These are phyloP conservation scores for Brasilioporus rufonigricans DNA, from an alignment of 768 basidiomycete genomes.

Conservation along the genomic window DNA sequence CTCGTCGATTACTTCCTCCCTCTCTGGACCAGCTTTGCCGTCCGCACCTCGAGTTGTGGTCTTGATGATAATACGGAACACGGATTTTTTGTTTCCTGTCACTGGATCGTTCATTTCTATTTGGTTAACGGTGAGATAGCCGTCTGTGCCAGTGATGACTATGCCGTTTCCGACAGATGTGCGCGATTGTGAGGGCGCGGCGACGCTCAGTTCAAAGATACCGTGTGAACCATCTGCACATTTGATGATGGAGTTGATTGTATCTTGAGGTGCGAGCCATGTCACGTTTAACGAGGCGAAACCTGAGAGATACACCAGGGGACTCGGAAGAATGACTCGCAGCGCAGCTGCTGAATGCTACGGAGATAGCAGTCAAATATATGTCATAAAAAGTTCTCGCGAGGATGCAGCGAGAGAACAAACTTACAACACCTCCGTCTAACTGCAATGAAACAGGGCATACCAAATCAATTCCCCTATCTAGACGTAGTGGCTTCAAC, in stretches of 20 bases:
- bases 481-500: conserved; percentile 22
- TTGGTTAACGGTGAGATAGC: conserved; percentile 52
- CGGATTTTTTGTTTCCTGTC: conserved; percentile 19
- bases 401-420: neutral
- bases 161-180: conserved; percentile 29
- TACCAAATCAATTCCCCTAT: neutral
- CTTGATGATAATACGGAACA: conserved; percentile 42
- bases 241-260: conserved; percentile 57
- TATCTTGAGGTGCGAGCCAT: conserved; percentile 77
- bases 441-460: conserved; percentile 42
- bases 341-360: conserved; percentile 69
- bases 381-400: neutral
- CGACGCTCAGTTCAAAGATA: conserved; percentile 61
- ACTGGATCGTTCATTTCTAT: conserved; percentile 25
- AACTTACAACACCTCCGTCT: conserved; percentile 73
- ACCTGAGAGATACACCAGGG: conserved; percentile 55
- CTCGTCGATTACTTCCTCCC: conserved; percentile 47
- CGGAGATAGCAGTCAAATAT: too few species aligned
- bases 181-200: conserved; percentile 46
- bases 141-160: conserved; percentile 60
- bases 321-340: conserved; percentile 53
- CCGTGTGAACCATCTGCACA: conserved; percentile 53
- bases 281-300: conserved; percentile 68
- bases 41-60: conserved; percentile 20
- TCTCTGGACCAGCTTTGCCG: conserved; percentile 31